Evolutionary conservation across 139 green algal species (phyloP), one percentile per base, ranked within the genome.

Genomic region (Nannochloris sp.): DNA sequence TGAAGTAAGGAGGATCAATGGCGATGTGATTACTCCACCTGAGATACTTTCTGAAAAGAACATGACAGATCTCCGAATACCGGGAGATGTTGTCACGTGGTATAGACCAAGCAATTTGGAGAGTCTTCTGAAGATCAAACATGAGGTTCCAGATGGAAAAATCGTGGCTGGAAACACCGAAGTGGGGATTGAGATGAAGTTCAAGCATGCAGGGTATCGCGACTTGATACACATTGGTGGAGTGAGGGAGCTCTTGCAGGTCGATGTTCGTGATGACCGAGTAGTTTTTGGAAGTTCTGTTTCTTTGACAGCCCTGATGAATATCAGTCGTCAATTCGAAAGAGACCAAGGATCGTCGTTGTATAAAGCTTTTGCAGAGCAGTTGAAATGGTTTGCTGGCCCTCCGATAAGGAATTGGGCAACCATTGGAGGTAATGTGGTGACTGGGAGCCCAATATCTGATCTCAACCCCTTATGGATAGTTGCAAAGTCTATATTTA

Each of bases 131-230:
- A 73, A 70, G 8, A 65, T 96, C 2, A 91, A 89, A 68, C 49
- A 58, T 2, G 17, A 69, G 58, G 65, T 83, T 63, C 80, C 80
- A 1, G 58, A 73, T 2, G 83, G 85, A 2, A 85, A 87, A 73
- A 40, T 98, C 29, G 82, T 97, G 10, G 88, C 82, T 23, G 92
- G 92, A 23, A 98, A 97, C 78, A 95, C 88, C 2, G 92, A 98
- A 75, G 85, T 96, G 29, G 92, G 93, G 71, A 96, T 98, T 48
- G 92, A 98, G 70, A 84, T 95, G 77, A 96, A 95, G 78, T 96
- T 98, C 82, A 97, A 97, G 76, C 53, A 72, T 20, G 62, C 68
- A 8, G 37, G 49, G 30, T 96, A 96, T 74, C 85, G 79, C 6
- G 65, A 88, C 37, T 68, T 97, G 12, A 73, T 96, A 10, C 79